Conservation (phyloP, 148 eudicot genomes). For the Salicornia ramosissima region DNA sequence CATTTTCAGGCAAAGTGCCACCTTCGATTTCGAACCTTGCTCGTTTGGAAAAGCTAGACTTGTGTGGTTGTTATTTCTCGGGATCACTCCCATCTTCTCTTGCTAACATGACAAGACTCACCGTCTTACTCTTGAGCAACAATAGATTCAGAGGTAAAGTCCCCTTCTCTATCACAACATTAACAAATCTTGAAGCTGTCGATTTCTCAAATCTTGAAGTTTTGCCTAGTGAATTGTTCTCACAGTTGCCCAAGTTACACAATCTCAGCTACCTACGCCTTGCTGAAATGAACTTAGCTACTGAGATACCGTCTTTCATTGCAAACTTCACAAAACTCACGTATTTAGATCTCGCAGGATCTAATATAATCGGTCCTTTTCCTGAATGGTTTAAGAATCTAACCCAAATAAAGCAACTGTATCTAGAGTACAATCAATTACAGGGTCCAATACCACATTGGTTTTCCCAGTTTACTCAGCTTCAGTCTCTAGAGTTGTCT, state of each 20-base stretch:
- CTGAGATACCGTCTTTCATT: slow-evolving; percentile 13
- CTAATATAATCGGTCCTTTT: neutral
- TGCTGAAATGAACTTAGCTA: slow-evolving; percentile 4
- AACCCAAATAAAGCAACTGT: neutral
- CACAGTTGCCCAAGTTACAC: neutral
- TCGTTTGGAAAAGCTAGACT: slow-evolving; percentile 4
- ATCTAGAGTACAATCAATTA: slow-evolving; percentile 2
- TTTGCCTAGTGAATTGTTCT: neutral
- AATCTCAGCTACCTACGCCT: slow-evolving; percentile 7
- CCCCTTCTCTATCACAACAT: slow-evolving; percentile 5
- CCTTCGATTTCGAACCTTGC: slow-evolving; percentile 17
- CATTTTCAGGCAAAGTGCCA: slow-evolving; percentile 21
- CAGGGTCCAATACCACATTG: slow-evolving; percentile 13
- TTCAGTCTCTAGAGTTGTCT: slow-evolving; percentile 8
- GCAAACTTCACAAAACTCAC: slow-evolving; percentile 13
- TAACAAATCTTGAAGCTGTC: neutral
- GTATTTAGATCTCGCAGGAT: slow-evolving; percentile 2
- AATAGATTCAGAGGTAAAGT: slow-evolving; percentile 9
- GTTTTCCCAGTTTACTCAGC: slow-evolving; percentile 9
- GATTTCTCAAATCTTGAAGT: slow-evolving; percentile 6
- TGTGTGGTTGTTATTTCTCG: slow-evolving; percentile 13
- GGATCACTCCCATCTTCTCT: slow-evolving; percentile 23
- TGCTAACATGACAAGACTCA: slow-evolving; percentile 16
- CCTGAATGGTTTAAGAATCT: slow-evolving; percentile 9
- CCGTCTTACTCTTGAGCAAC: neutral